Base-by-base conservation (phyloP, 108 stramenopile species). In the Cylindrotheca fusiformis region DNA sequence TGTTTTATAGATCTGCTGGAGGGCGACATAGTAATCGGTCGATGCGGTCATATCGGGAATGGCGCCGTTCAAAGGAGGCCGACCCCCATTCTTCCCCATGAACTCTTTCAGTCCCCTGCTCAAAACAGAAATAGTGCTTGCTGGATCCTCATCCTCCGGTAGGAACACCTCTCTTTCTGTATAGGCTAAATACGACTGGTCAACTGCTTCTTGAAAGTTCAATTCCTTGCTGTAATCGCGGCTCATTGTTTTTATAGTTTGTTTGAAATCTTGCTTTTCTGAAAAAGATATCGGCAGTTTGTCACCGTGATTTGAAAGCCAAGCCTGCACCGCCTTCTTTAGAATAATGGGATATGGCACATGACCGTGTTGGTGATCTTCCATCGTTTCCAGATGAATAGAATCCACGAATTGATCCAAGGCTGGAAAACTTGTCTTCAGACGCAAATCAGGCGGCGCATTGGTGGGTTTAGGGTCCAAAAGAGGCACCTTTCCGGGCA, bases 1-100 rank as follows among this genome's bases (percentile, higher is more conserved):
- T 12, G 61, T 58, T 25, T 73, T 60, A 76, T 96, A 98, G 1
- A 86, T 57, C 23, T 69, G 63, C 61, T 98, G 96, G 62, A 98
- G 65, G 24, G 75, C 60, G 21, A 97, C 82, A 78, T 87, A 98
- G 26, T 56, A 48, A 8, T 74, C 62, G 17, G 95, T 96, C 30
- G 86, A 84, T 1, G 91, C 81, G 1, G 94, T 92, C 96, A 96
- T 96, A 69, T 98, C 97, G 1, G 97, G 97, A 26, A 98, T 82
- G 3, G 70, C 75, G 1, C 95, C 96, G 48, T 85, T 70, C 30
- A 98, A 50, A 2, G 97, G 97, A 22, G 89, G 85, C n/a, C 69
- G 74, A 21, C 75, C 60, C 47, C 80, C 74, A 47, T 76, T 61
- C 4, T 70, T 31, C 12, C 54, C 55, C 45, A 87, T 46, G 55